A percentile compares a stretch with the other conserved stretches of the same genome.
Evolutionary conservation across 164 flowering plant genomes (phyloP).

Genomic region (Stephania yunnanensis): DNA sequence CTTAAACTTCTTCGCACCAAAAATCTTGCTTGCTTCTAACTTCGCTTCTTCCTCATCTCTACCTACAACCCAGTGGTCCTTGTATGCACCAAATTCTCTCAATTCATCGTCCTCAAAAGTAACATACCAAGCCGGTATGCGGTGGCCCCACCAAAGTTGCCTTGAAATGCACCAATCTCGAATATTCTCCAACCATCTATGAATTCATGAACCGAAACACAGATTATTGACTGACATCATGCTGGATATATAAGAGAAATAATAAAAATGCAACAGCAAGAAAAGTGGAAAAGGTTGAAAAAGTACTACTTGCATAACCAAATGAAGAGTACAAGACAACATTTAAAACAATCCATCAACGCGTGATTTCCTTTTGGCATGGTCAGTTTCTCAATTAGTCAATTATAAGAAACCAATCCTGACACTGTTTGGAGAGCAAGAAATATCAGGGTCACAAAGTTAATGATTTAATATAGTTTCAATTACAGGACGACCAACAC

Average conservation of each 20-base stretch:
- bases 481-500: neutral
- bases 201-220: constrained; percentile 1
- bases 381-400: neutral
- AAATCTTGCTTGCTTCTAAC: constrained; percentile 43
- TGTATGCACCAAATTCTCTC: constrained; percentile 69
- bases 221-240: neutral
- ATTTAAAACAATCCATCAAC: neutral
- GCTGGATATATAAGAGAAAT: neutral
- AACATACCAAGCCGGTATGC: constrained; percentile 94
- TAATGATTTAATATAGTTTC: neutral
- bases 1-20: constrained; percentile 61
- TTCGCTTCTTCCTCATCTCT: constrained; percentile 69
- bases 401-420: neutral
- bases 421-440: neutral
- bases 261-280: too few species aligned
- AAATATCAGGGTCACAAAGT: neutral
- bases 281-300: neutral
- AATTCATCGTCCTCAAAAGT: constrained; percentile 65
- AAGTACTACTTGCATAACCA: neutral
- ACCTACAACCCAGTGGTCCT: constrained; percentile 90
- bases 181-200: constrained; percentile 93
- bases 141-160: constrained; percentile 99
- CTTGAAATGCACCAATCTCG: constrained; percentile 99
- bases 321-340: neutral
- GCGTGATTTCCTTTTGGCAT: neutral